Evolutionary conservation across 192 early-diverging fungal species (phyloP).

Genomic region (Pilaira anomala): DNA sequence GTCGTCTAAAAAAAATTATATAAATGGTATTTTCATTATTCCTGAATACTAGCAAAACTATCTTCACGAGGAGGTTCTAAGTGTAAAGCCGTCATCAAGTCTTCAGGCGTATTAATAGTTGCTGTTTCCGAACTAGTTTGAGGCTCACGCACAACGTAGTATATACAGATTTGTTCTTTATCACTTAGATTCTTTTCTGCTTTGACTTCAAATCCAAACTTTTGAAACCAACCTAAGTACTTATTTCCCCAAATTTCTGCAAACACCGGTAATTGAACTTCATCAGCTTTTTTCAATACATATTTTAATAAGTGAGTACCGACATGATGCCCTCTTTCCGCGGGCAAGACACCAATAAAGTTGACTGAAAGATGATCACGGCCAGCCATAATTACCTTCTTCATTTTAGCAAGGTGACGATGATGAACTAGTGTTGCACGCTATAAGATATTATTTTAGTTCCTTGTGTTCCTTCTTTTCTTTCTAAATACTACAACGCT

Average conservation of each 20-base stretch:
- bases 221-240: slow-evolving; percentile 2
- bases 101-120: neutral
- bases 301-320: slow-evolving; percentile 14
- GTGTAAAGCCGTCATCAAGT: neutral
- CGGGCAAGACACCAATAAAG: slow-evolving; percentile 25
- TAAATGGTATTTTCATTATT: neutral
- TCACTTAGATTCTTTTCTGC: slow-evolving; percentile 1
- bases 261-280: slow-evolving; percentile 15
- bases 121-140: neutral
- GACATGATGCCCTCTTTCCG: slow-evolving; percentile 11
- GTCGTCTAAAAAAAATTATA: no score
- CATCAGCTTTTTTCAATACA: slow-evolving; percentile 21
- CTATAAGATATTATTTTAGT: neutral
- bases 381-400: neutral
- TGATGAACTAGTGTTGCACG: slow-evolving; percentile 6
- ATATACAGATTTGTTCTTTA: neutral
- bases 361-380: slow-evolving; percentile 20
- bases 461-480: neutral
- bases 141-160: slow-evolving; percentile 7
- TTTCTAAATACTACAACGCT: neutral
- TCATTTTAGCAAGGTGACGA: slow-evolving; percentile 2
- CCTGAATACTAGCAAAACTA: no score
- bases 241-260: slow-evolving; percentile 1
- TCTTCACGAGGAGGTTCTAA: slow-evolving; percentile 10
- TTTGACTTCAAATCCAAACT: slow-evolving; percentile 9